Evolutionary conservation across 768 basidiomycete species (phyloP).

Genomic region (Lentinus tigrinus): DNA sequence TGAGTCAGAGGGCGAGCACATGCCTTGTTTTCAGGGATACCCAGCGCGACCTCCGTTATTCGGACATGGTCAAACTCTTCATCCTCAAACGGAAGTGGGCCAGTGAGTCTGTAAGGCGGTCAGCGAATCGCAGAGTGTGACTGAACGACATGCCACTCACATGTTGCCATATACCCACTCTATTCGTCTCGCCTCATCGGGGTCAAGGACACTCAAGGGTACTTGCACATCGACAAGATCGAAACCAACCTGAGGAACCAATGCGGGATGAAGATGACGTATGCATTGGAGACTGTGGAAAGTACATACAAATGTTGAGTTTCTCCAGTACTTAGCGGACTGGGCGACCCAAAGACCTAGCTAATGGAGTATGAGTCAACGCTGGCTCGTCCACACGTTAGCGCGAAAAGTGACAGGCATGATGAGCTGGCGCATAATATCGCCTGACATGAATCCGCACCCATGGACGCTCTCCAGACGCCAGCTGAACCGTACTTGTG

Average conservation of each 20-base stretch:
- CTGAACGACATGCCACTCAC: conserved; percentile 39
- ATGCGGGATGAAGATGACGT: not conserved
- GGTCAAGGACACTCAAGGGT: conserved; percentile 49
- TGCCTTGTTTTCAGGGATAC: conserved; percentile 74
- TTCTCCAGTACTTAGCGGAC: conserved; percentile 68
- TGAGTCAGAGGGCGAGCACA: not conserved
- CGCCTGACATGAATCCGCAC: too few species aligned
- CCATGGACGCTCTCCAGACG: too few species aligned
- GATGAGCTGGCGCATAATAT: too few species aligned
- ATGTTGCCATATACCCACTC: conserved; percentile 78
- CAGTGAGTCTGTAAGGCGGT: conserved; percentile 55
- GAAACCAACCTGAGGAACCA: conserved; percentile 61
- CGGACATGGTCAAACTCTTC: conserved; percentile 82
- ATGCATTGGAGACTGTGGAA: not conserved
- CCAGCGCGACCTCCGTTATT: conserved; percentile 37
- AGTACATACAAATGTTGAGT: conserved; percentile 60
- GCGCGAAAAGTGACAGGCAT: too few species aligned
- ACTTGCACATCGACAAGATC: conserved; percentile 77
- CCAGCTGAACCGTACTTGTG: too few species aligned
- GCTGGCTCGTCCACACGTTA: not conserved
- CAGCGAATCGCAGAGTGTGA: not conserved
- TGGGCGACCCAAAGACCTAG: conserved; percentile 70
- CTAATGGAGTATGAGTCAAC: conserved; percentile 32
- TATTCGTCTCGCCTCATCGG: conserved; percentile 54
- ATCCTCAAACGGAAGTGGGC: conserved; percentile 74